A percentile compares a stretch with the other conserved stretches of the same genome.
Evolutionary conservation across 371 early-diverging fungal genomes (phyloP).

Genomic region (Lichtheimia ramosa): DNA sequence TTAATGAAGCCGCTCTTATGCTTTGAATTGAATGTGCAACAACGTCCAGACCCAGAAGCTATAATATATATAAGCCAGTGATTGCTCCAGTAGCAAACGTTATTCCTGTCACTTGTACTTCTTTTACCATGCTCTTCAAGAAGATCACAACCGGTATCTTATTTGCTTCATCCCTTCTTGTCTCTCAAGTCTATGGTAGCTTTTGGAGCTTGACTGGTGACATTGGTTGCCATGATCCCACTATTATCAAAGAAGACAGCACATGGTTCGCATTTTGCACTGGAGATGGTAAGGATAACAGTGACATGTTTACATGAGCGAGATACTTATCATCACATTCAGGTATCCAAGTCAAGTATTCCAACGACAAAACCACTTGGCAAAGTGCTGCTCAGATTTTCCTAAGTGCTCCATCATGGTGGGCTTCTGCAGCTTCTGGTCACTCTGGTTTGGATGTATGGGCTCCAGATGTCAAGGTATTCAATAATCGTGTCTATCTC

Average conservation of each 20-base stretch:
- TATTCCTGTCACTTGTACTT: too few relatives aligned
- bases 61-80: too few relatives aligned
- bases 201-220: slow-evolving; percentile 12
- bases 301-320: neutral
- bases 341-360: slow-evolving; percentile 12
- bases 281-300: slow-evolving; percentile 1
- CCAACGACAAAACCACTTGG: slow-evolving; percentile 6
- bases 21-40: too few relatives aligned
- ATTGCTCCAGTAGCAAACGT: too few relatives aligned
- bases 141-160: too few relatives aligned
- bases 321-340: neutral
- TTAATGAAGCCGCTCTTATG: too few relatives aligned
- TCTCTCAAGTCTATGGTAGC: neutral
- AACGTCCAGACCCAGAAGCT: too few relatives aligned
- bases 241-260: slow-evolving; percentile 8
- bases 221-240: slow-evolving; percentile 10
- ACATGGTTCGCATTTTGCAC: slow-evolving; percentile 12
- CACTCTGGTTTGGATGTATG: slow-evolving; percentile 9
- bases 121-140: too few relatives aligned
- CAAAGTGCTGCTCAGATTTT: slow-evolving; percentile 11
- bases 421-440: slow-evolving; percentile 1
- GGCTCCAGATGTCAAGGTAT: slow-evolving; percentile 13
- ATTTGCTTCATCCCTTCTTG: neutral
- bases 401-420: slow-evolving; percentile 9
- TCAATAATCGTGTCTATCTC: slow-evolving; percentile 7